Evolutionary conservation across 306 rosid species (phyloP).

Genomic region (Gastrolobium villosum): DNA sequence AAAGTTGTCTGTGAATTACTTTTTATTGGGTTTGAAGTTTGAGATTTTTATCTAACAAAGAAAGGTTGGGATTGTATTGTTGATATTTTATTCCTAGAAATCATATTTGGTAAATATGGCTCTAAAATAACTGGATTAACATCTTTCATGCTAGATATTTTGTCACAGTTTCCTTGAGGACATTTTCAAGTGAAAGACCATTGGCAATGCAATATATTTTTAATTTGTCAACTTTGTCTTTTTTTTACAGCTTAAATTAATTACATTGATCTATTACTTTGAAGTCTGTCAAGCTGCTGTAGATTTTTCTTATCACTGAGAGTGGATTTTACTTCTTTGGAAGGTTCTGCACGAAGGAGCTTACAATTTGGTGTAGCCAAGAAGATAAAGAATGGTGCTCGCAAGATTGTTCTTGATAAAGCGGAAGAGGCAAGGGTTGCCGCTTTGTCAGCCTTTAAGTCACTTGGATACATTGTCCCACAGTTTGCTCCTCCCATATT

Average conservation of each 20-base stretch:
- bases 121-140: constrained; percentile 31
- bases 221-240: constrained; percentile 32
- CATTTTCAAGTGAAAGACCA: constrained; percentile 35
- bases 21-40: constrained; percentile 10
- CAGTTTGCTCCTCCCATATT: constrained; percentile 66
- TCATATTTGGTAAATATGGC: constrained; percentile 26
- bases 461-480: constrained; percentile 89
- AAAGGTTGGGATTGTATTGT: constrained; percentile 10
- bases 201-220: constrained; percentile 33
- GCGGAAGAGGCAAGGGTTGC: constrained; percentile 98
- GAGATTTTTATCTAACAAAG: constrained; percentile 4
- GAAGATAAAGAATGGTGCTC: constrained; percentile 97
- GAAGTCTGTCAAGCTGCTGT: constrained; percentile 18
- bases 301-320: constrained; percentile 40
- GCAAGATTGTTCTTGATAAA: constrained; percentile 90
- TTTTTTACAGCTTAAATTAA: constrained; percentile 34
- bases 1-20: constrained; percentile 9
- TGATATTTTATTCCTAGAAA: constrained; percentile 38
- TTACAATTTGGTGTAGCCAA: constrained; percentile 82
- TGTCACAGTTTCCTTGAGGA: constrained; percentile 19
- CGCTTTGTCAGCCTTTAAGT: constrained; percentile 87
- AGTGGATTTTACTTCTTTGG: constrained; percentile 49
- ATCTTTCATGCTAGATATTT: constrained; percentile 30
- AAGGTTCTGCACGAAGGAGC: constrained; percentile 81
- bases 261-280: constrained; percentile 9